Conservation (phyloP, 176 grass and related monocot genomes). For the Rhipidocladum racemiflorum region DNA sequence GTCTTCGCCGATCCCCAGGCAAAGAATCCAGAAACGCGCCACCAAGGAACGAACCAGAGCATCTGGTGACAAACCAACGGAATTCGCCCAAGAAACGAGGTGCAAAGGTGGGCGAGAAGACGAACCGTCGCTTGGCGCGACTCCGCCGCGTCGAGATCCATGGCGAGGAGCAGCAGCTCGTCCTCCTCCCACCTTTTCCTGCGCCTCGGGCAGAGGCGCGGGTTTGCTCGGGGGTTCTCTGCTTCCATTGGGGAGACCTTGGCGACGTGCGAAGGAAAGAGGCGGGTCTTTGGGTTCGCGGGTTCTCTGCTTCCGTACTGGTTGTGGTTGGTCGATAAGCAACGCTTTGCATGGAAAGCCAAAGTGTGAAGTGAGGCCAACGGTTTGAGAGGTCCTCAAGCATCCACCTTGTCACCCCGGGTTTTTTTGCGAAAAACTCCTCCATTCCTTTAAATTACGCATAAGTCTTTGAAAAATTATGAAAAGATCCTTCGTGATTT, state of each 20-base stretch:
- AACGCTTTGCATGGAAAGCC: too few relatives aligned
- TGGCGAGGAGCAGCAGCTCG: not conserved
- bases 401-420: too few relatives aligned
- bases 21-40: conserved; percentile 23
- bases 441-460: too few relatives aligned
- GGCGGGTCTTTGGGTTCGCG: not conserved
- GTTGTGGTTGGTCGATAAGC: too few relatives aligned
- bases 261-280: not conserved
- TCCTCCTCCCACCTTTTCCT: not conserved
- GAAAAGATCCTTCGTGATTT: too few relatives aligned
- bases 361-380: too few relatives aligned
- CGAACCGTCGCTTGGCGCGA: not conserved
- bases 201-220: not conserved
- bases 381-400: too few relatives aligned
- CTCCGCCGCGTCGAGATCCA: conserved; percentile 17
- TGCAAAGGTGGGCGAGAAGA: not conserved
- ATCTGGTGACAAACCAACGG: not conserved
- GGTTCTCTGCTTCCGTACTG: too few relatives aligned
- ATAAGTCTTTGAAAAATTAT: too few relatives aligned
- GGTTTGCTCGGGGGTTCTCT: not conserved
- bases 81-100: not conserved
- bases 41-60: not conserved
- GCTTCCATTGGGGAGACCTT: conserved; percentile 3
- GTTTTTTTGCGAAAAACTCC: too few relatives aligned
- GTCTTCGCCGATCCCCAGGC: not conserved